Evolutionary conservation across 352 stramenopile species (phyloP).

Genomic region (Phytophthora idaei): DNA sequence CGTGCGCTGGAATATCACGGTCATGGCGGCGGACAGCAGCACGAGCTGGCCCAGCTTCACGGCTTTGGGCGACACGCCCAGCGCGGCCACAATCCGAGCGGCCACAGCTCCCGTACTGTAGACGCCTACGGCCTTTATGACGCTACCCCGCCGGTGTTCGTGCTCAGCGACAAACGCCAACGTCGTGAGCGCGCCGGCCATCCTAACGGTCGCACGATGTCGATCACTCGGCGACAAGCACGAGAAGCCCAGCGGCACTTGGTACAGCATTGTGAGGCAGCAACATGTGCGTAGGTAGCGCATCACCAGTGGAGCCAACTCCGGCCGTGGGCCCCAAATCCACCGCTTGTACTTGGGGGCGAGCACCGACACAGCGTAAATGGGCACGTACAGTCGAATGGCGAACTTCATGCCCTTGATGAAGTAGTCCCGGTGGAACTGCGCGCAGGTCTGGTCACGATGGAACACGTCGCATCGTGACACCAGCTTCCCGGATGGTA

Average conservation of each 20-base stretch:
- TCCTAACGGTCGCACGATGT: conserved; percentile 36
- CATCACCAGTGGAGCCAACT: conserved; percentile 34
- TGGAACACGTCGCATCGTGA: conserved; percentile 75
- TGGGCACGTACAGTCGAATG: conserved; percentile 62
- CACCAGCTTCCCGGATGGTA: conserved; percentile 40
- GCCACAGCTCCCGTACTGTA: conserved; percentile 54
- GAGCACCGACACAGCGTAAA: conserved; percentile 62
- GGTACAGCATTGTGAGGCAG: conserved; percentile 66
- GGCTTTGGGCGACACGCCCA: conserved; percentile 24
- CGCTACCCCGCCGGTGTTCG: conserved; percentile 50
- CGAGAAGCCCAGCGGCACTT: conserved; percentile 58
- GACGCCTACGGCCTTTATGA: conserved; percentile 63
- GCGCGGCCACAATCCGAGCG: conserved; percentile 24
- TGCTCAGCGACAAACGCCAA: conserved; percentile 59
- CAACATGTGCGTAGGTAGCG: conserved; percentile 65
- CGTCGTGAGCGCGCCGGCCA: conserved; percentile 50
- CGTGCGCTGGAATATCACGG: conserved; percentile 51
- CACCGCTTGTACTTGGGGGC: conserved; percentile 66
- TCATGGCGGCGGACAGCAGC: conserved; percentile 48
- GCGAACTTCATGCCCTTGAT: conserved; percentile 44
- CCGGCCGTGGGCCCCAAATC: conserved; percentile 59
- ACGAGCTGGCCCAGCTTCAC: conserved; percentile 43
- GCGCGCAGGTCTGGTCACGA: conserved; percentile 41
- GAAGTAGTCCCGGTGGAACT: conserved; percentile 57
- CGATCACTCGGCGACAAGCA: conserved; percentile 48